Conservation (phyloP, 306 rosid species). For the Luffa aegyptiaca region DNA sequence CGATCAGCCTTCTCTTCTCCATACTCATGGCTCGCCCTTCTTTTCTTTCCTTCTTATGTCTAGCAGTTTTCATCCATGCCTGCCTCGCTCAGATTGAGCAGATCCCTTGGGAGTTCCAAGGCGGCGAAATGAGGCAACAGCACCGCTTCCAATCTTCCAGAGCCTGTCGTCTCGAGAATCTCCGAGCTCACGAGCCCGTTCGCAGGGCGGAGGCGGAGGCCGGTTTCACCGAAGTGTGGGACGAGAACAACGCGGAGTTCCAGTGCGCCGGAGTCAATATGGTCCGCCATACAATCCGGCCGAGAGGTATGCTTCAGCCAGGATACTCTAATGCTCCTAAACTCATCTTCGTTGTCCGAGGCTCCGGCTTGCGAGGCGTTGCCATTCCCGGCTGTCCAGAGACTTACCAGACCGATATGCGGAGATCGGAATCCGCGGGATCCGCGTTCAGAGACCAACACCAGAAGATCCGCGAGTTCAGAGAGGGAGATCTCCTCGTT, state of each 20-base stretch:
- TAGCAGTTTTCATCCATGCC: slow-evolving; percentile 11
- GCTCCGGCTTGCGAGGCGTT: slow-evolving; percentile 15
- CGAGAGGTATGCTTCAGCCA: slow-evolving; percentile 19
- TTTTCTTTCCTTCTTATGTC: neutral
- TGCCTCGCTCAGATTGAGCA: slow-evolving; percentile 16
- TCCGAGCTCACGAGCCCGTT: slow-evolving; percentile 10
- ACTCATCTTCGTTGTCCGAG: slow-evolving; percentile 16
- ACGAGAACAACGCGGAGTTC: slow-evolving; percentile 9
- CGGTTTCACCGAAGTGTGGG: slow-evolving; percentile 20
- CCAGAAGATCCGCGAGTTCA: slow-evolving; percentile 17
- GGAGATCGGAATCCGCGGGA: neutral
- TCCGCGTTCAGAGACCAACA: slow-evolving; percentile 12
- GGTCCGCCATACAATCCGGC: slow-evolving; percentile 13
- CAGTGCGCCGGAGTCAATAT: slow-evolving; percentile 20
- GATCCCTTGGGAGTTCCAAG: neutral
- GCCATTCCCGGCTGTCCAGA: slow-evolving; percentile 19
- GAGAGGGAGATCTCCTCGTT: slow-evolving; percentile 17
- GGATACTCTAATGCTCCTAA: slow-evolving; percentile 17
- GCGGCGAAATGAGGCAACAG: neutral
- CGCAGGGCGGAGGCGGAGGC: slow-evolving; percentile 17
- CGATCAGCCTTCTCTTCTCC: neutral
- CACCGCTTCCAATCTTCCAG: slow-evolving; percentile 9
- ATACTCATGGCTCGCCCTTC: slow-evolving; percentile 7
- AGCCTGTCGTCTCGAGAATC: slow-evolving; percentile 16
- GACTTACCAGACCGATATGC: slow-evolving; percentile 12